Percentiles rank a stretch among this genome's conserved stretches.
Conservation (phyloP, 73 alveolate species). For the Stentor roeselii region DNA sequence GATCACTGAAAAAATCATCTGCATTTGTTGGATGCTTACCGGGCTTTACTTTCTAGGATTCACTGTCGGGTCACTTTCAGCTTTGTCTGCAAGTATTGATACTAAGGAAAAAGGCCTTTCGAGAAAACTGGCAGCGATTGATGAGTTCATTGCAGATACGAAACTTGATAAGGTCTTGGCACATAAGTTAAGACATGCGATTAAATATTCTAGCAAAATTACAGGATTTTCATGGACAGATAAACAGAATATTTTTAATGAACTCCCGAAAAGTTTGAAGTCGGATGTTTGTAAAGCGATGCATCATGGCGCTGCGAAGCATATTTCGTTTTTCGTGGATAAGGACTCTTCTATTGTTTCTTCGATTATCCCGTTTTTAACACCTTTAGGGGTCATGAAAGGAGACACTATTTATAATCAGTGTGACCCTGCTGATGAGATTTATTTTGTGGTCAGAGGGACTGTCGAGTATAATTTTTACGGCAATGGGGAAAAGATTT, state of each 20-base stretch:
- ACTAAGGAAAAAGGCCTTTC: constrained; percentile 21
- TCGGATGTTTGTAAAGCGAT: neutral
- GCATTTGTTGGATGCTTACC: constrained; percentile 68
- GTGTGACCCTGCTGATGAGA: constrained; percentile 15
- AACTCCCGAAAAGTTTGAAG: neutral
- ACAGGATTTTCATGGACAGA: neutral
- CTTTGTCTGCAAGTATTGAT: constrained; percentile 41
- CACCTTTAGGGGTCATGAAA: neutral
- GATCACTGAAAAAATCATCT: constrained; percentile 39
- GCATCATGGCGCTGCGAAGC: neutral
- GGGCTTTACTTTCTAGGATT: constrained; percentile 73
- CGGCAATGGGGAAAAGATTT: too few species aligned
- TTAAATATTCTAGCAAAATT: neutral
- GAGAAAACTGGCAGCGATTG: neutral
- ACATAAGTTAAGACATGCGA: neutral
- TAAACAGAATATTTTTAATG: neutral
- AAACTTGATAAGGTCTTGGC: neutral
- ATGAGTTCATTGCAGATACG: constrained; percentile 17
- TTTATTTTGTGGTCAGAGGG: neutral
- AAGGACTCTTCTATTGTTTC: neutral
- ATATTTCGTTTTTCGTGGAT: neutral
- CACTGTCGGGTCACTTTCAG: constrained; percentile 62
- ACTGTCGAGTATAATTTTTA: neutral
- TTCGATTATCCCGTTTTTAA: constrained; percentile 5
- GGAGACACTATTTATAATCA: neutral